phyloP scores from a whole-genome alignment of 441 rosid species.

The Adansonia grandidieri region DNA sequence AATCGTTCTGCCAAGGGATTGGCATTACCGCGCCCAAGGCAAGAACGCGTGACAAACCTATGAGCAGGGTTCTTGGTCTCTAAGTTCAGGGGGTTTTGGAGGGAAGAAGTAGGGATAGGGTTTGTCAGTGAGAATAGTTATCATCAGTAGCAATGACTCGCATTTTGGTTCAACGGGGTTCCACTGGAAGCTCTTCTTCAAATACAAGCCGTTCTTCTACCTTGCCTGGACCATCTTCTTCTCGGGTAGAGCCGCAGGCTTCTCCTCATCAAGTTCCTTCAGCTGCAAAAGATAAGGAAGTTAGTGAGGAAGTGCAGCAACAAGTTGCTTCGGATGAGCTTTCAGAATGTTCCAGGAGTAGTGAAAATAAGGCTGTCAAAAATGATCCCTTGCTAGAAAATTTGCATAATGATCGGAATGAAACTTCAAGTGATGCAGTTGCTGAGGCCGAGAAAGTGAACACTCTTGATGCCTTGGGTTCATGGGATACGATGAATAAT shows the following conservation, averaged over 20 bases:
- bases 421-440: slow-evolving; percentile 45
- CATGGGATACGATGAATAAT: slow-evolving; percentile 41
- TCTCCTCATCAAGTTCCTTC: slow-evolving; percentile 45
- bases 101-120: slow-evolving; percentile 21
- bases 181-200: slow-evolving; percentile 73
- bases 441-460: slow-evolving; percentile 37
- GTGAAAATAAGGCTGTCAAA: slow-evolving; percentile 49
- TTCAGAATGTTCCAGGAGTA: slow-evolving; percentile 45
- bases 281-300: slow-evolving; percentile 60
- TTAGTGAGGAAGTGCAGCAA: slow-evolving; percentile 55
- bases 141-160: slow-evolving; percentile 67
- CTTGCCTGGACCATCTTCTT: slow-evolving; percentile 55
- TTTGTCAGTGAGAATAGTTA: slow-evolving; percentile 28
- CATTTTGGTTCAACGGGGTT: slow-evolving; percentile 86
- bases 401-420: slow-evolving; percentile 37
- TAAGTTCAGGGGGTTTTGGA: slow-evolving; percentile 41
- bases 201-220: slow-evolving; percentile 64
- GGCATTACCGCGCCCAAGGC: slow-evolving; percentile 84
- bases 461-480: slow-evolving; percentile 40
- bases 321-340: slow-evolving; percentile 53
- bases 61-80: slow-evolving; percentile 45
- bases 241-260: slow-evolving; percentile 57
- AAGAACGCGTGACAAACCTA: slow-evolving; percentile 79
- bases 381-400: slow-evolving; percentile 49
- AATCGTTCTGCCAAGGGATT: slow-evolving; percentile 81